phyloP scores from a whole-genome alignment of 2,329 filamentous ascomycete species.

The Botryotinia convoluta region DNA sequence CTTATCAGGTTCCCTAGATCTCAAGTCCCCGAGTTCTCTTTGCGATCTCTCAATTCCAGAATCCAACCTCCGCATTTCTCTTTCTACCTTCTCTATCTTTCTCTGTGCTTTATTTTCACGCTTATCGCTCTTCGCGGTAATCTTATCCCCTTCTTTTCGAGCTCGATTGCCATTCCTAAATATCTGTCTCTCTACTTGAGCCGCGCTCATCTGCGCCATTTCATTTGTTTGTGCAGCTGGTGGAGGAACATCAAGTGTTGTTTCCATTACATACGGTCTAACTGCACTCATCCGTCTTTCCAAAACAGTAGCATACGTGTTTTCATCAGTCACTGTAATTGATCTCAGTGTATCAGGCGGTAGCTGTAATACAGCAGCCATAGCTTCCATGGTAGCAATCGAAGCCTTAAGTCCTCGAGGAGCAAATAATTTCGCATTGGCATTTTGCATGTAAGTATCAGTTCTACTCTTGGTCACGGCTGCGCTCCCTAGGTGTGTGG shows the following conservation, averaged over 20 bases:
- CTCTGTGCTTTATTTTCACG: neutral
- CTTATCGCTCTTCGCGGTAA: neutral
- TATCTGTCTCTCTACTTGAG: constrained; percentile 31
- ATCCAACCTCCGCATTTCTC: neutral
- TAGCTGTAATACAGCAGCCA: constrained; percentile 32
- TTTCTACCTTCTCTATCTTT: neutral
- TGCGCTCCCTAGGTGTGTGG: constrained; percentile 28
- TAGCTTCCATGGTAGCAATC: constrained; percentile 32
- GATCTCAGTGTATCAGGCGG: constrained; percentile 28
- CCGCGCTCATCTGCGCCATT: constrained; percentile 33
- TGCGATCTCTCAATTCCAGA: neutral
- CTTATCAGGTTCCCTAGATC: neutral
- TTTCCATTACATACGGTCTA: constrained; percentile 10
- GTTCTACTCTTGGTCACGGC: constrained; percentile 34
- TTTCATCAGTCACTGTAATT: constrained; percentile 19
- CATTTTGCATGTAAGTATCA: constrained; percentile 34
- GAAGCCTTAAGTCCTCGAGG: constrained; percentile 38
- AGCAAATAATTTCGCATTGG: constrained; percentile 39
- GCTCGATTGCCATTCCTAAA: constrained; percentile 30
- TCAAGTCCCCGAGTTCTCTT: neutral
- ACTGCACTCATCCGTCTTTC: constrained; percentile 10
- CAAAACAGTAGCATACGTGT: constrained; percentile 29
- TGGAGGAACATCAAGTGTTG: constrained; percentile 23
- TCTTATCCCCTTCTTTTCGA: constrained; percentile 31
- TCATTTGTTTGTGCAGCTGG: constrained; percentile 19